phyloP scores from a whole-genome alignment of 805 yeast species.

The Ogataea sp. region DNA sequence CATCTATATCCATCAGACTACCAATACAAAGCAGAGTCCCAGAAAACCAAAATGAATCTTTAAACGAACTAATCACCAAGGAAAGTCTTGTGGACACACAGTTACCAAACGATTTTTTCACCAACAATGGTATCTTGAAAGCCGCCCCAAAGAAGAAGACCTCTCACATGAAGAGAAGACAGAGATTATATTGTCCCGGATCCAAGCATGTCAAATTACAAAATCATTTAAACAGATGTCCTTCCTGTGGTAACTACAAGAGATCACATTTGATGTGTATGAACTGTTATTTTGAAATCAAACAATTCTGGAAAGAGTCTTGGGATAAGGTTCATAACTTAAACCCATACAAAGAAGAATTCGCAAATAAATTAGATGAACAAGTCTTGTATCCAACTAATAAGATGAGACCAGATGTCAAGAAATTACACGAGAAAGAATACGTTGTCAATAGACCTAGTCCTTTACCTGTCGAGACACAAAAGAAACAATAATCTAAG shows the following conservation, averaged over 20 bases:
- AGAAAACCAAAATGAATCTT: too few species aligned
- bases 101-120: constrained; percentile 21
- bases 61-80: not conserved
- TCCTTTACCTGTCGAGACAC: constrained; percentile 42
- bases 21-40: too few species aligned
- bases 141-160: constrained; percentile 96
- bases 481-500: constrained; percentile 5
- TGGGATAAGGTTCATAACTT: constrained; percentile 16
- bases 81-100: not conserved
- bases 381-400: constrained; percentile 70
- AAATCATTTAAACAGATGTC: constrained; percentile 79
- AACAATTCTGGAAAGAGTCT: constrained; percentile 52
- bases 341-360: constrained; percentile 31
- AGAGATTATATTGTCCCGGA: constrained; percentile 75
- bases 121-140: constrained; percentile 62
- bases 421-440: constrained; percentile 43
- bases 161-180: constrained; percentile 80
- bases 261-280: constrained; percentile 87
- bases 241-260: constrained; percentile 90
- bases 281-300: constrained; percentile 83
- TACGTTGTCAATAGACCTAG: constrained; percentile 48
- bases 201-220: constrained; percentile 71
- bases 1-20: not conserved
- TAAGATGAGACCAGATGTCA: constrained; percentile 35
- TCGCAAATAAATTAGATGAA: constrained; percentile 50